These are phyloP conservation scores for Blastomyces gilchristii DNA, from an alignment of 2,329 filamentous ascomycete species.

Conservation along the genomic window DNA sequence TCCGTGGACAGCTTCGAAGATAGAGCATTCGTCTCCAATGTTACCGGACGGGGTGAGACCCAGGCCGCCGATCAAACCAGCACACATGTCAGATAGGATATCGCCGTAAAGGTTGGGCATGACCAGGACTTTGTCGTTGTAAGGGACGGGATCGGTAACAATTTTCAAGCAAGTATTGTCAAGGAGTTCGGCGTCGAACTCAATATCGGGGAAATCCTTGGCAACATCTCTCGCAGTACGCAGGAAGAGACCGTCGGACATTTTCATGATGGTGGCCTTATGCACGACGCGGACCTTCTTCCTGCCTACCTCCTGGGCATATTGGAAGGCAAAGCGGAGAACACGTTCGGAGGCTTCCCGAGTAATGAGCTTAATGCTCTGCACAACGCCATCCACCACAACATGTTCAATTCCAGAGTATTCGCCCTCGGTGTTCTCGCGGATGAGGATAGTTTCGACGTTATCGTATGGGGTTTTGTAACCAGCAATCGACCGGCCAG, in stretches of 20 bases:
- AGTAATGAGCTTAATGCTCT: conserved; percentile 99
- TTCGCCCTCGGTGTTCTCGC: conserved; percentile 99
- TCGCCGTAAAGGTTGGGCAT: conserved; percentile 98
- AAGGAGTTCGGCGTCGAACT: conserved; percentile 95
- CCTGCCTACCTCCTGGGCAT: conserved; percentile 84
- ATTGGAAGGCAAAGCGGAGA: conserved; percentile 94
- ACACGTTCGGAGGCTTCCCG: conserved; percentile 89
- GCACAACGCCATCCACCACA: conserved; percentile 93
- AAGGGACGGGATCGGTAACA: conserved; percentile 87
- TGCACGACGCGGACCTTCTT: conserved; percentile 96
- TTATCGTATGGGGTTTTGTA: conserved; percentile 98
- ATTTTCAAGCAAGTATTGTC: conserved; percentile 99
- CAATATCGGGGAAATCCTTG: conserved; percentile 91
- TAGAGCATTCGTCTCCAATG: conserved; percentile 98
- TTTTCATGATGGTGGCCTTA: conserved; percentile 99
- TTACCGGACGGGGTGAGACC: conserved; percentile 96
- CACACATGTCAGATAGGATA: conserved; percentile 99
- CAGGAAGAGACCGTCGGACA: conserved; percentile 97
- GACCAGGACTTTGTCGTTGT: conserved; percentile 99
- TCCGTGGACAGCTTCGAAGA: conserved; percentile 98
- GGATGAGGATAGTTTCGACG: conserved; percentile 94
- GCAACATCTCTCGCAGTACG: conserved; percentile 72
- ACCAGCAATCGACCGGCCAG: conserved; percentile 90
- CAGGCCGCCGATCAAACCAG: conserved; percentile 93
- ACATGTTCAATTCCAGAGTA: conserved; percentile 99